Evolutionary conservation across 208 protist genomes (phyloP), one percentile per base, ranked within the genome.

Genomic region (Leishmania amazonensis): DNA sequence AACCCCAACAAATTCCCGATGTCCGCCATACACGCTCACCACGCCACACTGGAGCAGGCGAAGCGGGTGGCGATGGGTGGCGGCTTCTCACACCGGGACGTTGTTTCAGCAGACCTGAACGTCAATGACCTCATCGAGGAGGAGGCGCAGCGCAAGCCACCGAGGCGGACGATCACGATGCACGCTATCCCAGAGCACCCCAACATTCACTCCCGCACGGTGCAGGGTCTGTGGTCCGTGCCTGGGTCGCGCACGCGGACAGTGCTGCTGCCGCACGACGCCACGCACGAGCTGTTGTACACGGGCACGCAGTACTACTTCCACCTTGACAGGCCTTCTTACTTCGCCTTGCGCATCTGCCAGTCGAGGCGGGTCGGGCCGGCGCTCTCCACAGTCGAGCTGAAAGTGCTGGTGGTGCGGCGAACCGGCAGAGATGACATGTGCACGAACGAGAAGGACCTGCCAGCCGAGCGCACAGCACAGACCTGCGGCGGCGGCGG

Each of bases 231-330:
- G 53, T 81, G 78, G 78, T 58, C 7, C 53, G 5, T 64, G 28
- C 38, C 8, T 24, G 62, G 57, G 4, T 11, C 49, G 31, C 40
- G 21, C 35, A n/a, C 24, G 28, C 31, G 11, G n/a, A 45, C 70
- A 28, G 28, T 40, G 54, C 21, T 79, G 31, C 28, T 54, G 2
- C 31, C 57, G 45, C 58, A 79, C n/a, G 54, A 78, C 45, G 31
- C 58, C n/a, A 40, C 31, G 21, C 9, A 21, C 0, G 76, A 85
- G 47, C n/a, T 47, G 24, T 28, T 79, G 24, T 82, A 51, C 77
- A 79, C 78, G 4, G 82, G 77, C 73, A 72, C 76, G 45, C 91
- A 95, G 81, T 95, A 87, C 75, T 76, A 81, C 42, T 83, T 95
- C n/a, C 83, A 78, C 47, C 82, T 95, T 38, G 83, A 75, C 54